These are phyloP conservation scores for Fonsecaea multimorphosa DNA, from an alignment of 2,329 filamentous ascomycete species.

Conservation along the genomic window DNA sequence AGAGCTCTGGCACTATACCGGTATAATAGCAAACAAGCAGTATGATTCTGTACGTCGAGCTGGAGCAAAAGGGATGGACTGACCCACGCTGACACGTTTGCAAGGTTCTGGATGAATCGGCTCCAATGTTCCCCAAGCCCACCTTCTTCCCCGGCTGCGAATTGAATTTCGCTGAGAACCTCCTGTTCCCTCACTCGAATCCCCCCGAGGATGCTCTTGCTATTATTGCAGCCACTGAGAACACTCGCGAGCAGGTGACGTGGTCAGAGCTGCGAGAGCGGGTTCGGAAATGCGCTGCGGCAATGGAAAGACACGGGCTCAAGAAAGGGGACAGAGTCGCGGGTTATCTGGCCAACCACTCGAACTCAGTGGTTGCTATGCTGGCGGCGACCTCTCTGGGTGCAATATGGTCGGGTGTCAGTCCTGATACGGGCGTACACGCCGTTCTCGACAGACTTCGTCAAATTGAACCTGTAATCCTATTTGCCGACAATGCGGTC, in stretches of 20 bases:
- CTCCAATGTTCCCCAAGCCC: slow-evolving; percentile 83
- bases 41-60: slow-evolving; percentile 52
- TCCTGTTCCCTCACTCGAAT: slow-evolving; percentile 75
- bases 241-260: slow-evolving; percentile 66
- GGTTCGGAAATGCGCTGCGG: slow-evolving; percentile 74
- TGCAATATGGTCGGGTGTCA: slow-evolving; percentile 91
- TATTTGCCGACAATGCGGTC: slow-evolving; percentile 87
- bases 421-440: slow-evolving; percentile 88
- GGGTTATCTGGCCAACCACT: slow-evolving; percentile 86
- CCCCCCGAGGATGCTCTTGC: slow-evolving; percentile 67
- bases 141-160: slow-evolving; percentile 79
- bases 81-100: slow-evolving; percentile 6
- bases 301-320: slow-evolving; percentile 71
- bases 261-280: slow-evolving; percentile 82
- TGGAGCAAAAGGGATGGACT: neutral
- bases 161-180: slow-evolving; percentile 94
- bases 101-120: slow-evolving; percentile 70
- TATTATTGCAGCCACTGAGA: slow-evolving; percentile 82
- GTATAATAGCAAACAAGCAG: slow-evolving; percentile 70
- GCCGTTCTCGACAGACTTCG: slow-evolving; percentile 85
- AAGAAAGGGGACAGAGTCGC: slow-evolving; percentile 66
- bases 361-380: slow-evolving; percentile 85
- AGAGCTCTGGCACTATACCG: slow-evolving; percentile 82
- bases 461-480: slow-evolving; percentile 80
- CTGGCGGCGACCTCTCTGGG: slow-evolving; percentile 81